phyloP scores from a whole-genome alignment of 2,329 filamentous ascomycete genomes.

The Aspergillus aculeatus region DNA sequence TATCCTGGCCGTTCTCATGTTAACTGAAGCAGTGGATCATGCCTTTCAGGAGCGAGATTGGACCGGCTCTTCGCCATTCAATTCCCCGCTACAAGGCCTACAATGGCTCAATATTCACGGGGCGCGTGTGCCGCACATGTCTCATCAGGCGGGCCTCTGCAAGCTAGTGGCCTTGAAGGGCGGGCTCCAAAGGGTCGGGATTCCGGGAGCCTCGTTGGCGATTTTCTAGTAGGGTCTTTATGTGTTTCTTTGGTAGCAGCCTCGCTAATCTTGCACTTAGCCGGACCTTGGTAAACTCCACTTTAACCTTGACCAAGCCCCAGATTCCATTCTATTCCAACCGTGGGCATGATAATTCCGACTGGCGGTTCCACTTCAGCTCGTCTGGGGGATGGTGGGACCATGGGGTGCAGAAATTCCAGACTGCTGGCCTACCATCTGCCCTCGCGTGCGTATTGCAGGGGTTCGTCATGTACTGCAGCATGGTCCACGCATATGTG shows the following conservation, averaged over 20 bases:
- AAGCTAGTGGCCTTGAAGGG: not conserved
- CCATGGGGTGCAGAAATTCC: not conserved
- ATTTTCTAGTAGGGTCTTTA: conserved; percentile 1
- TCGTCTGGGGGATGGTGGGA: not conserved
- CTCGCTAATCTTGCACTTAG: not conserved
- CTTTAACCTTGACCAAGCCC: not conserved
- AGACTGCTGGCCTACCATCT: not conserved
- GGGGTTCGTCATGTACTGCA: not conserved
- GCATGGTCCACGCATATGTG: not conserved
- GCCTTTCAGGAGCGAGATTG: not conserved
- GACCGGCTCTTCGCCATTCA: not conserved
- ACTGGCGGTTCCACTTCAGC: not conserved
- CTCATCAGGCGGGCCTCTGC: conserved; percentile 4
- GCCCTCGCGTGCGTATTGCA: not conserved
- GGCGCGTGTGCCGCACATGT: not conserved
- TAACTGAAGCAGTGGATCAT: not conserved
- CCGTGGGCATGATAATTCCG: too few relatives aligned
- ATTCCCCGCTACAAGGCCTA: not conserved
- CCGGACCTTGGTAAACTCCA: conserved; percentile 7
- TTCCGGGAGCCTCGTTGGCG: conserved; percentile 1
- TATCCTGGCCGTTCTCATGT: conserved; percentile 6
- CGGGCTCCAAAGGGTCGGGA: not conserved
- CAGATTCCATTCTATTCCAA: not conserved
- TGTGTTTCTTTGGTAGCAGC: too few relatives aligned
- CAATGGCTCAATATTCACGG: conserved; percentile 8